Percentiles rank a stretch among this genome's conserved stretches.
Evolutionary conservation across 331 rosid species (phyloP).

Genomic region (Malus hybrid): DNA sequence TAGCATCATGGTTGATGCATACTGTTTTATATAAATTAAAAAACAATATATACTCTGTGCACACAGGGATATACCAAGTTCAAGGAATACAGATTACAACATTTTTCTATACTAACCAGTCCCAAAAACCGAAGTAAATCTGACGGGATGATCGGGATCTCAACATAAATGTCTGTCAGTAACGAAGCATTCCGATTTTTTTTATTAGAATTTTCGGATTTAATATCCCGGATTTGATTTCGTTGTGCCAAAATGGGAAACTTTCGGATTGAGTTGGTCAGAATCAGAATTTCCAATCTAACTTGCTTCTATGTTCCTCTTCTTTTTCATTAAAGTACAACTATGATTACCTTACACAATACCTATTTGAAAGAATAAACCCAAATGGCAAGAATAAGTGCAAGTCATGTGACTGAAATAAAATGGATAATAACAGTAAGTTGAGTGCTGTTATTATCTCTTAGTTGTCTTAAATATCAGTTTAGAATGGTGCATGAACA

Average conservation of each 20-base stretch:
- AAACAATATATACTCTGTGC: no score
- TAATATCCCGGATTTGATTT: no score
- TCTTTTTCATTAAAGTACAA: not conserved
- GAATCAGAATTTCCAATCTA: no score
- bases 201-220: no score
- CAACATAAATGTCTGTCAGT: not conserved
- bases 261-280: no score
- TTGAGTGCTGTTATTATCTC: not conserved
- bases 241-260: no score
- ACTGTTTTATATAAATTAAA: no score
- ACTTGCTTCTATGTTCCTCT: not conserved
- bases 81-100: not conserved
- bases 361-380: no score
- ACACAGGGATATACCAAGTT: not conserved
- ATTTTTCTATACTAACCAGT: not conserved
- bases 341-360: no score
- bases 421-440: not conserved
- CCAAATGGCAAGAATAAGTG: not conserved
- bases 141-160: not conserved
- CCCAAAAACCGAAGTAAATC: not conserved
- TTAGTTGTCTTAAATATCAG: not conserved
- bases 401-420: no score
- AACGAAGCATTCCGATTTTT: not conserved
- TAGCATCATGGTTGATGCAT: not conserved
- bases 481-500: not conserved